A percentile compares a stretch with the other conserved stretches of the same genome.
phyloP scores from a whole-genome alignment of 2,329 filamentous ascomycete genomes.

The Aspergillus nomiae region DNA sequence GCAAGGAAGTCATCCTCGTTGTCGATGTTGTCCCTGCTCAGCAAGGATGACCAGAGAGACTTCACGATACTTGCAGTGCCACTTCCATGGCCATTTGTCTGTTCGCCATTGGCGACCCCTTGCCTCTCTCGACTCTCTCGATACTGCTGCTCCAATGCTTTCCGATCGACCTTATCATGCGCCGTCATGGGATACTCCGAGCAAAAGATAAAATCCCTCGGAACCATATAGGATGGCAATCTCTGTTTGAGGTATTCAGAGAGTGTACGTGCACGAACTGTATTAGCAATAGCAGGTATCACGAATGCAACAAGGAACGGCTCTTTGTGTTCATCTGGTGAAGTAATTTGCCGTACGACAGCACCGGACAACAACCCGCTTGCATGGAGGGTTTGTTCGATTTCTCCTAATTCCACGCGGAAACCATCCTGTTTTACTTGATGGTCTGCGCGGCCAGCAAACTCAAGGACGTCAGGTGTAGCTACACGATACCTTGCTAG shows the following conservation, averaged over 20 bases:
- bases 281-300: conserved; percentile 4
- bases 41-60: conserved; percentile 9
- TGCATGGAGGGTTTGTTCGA: conserved; percentile 67
- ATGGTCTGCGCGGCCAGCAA: conserved; percentile 71
- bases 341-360: conserved; percentile 1
- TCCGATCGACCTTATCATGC: conserved; percentile 64
- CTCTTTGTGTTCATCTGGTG: not conserved
- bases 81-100: not conserved
- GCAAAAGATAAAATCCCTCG: conserved; percentile 66
- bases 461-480: conserved; percentile 53
- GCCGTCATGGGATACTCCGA: conserved; percentile 68
- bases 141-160: conserved; percentile 17
- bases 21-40: not conserved
- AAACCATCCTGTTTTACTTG: conserved; percentile 92
- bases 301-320: conserved; percentile 12
- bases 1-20: conserved; percentile 12
- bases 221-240: conserved; percentile 70
- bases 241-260: conserved; percentile 67
- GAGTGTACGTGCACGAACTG: conserved; percentile 50
- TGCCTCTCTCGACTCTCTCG: not conserved
- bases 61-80: not conserved
- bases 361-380: conserved; percentile 1
- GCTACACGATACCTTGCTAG: not conserved
- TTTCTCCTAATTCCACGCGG: conserved; percentile 84
- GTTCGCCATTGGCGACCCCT: not conserved